Evolutionary conservation across 768 basidiomycete genomes (phyloP).

Genomic region (Exsudoporus frostii): DNA sequence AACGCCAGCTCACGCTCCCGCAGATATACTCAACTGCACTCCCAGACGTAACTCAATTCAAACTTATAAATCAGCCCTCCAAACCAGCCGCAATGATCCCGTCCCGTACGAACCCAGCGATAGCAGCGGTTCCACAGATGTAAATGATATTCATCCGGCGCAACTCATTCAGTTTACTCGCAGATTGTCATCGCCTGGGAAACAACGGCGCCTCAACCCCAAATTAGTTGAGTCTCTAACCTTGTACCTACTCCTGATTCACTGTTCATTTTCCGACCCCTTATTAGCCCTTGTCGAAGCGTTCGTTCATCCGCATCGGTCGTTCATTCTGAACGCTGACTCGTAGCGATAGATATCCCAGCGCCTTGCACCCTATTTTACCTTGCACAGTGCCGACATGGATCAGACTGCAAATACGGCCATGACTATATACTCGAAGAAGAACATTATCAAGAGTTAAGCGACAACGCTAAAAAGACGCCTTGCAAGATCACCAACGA

Average conservation of each 20-base stretch:
- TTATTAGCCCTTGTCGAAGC: constrained; percentile 56
- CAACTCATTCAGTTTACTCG: constrained; percentile 26
- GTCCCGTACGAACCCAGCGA: constrained; percentile 43
- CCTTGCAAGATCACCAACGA: constrained; percentile 60
- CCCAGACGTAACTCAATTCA: constrained; percentile 26
- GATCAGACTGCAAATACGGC: constrained; percentile 54
- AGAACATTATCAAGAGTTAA: constrained; percentile 53
- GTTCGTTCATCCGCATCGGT: constrained; percentile 37
- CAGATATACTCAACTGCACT: constrained; percentile 13
- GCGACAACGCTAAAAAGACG: constrained; percentile 55
- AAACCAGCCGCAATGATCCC: constrained; percentile 22
- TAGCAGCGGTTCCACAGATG: constrained; percentile 46
- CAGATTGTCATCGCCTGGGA: constrained; percentile 34
- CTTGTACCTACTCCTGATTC: constrained; percentile 11
- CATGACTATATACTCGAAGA: constrained; percentile 58
- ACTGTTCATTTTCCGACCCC: constrained; percentile 15
- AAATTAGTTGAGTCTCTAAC: constrained; percentile 43
- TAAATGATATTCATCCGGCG: constrained; percentile 33
- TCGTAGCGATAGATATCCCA: constrained; percentile 42
- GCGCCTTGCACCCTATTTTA: constrained; percentile 69
- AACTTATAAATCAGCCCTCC: constrained; percentile 44
- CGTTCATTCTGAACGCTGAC: background rate
- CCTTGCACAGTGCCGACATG: constrained; percentile 58
- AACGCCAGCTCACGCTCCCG: background rate
- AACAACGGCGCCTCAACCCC: constrained; percentile 45